These are phyloP conservation scores for Malassezia vespertilionis DNA, from an alignment of 1,284 basidiomycete species.

Conservation along the genomic window DNA sequence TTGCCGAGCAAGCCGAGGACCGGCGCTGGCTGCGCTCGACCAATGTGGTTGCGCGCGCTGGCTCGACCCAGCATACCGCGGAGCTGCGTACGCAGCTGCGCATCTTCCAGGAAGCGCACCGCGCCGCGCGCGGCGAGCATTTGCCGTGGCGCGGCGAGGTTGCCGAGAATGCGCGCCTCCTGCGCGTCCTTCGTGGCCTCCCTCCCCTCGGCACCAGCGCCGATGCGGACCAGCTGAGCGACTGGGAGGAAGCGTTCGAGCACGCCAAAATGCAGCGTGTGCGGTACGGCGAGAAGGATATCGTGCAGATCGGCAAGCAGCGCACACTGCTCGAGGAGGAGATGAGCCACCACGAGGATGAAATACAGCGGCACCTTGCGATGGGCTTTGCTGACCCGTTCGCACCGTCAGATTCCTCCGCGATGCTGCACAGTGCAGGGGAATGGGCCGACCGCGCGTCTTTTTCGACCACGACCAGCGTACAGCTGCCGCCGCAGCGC, in stretches of 20 bases:
- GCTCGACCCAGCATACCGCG: conserved; percentile 14
- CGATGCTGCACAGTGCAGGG: conserved; percentile 15
- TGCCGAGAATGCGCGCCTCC: conserved; percentile 27
- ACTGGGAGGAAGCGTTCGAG: conserved; percentile 36
- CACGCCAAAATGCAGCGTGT: conserved; percentile 27
- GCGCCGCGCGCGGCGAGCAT: conserved; percentile 27
- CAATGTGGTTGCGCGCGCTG: conserved; percentile 17
- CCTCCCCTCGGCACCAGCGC: conserved; percentile 29
- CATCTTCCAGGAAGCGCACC: conserved; percentile 10
- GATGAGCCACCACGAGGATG: conserved; percentile 30
- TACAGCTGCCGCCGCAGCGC: conserved; percentile 19
- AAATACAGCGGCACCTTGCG: conserved; percentile 10
- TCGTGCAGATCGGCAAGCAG: conserved; percentile 34
- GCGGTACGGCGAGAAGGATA: conserved; percentile 33
- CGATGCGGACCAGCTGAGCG: conserved; percentile 38
- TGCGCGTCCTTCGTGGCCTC: conserved; percentile 30
- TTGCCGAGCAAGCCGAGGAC: conserved; percentile 11
- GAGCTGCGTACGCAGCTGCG: conserved; percentile 12
- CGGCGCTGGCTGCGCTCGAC: conserved; percentile 15
- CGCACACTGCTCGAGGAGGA: conserved; percentile 36
- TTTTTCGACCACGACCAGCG: too few relatives aligned
- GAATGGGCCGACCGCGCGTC: too few relatives aligned
- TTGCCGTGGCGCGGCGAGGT: conserved; percentile 21
- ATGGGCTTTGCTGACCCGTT: not conserved
- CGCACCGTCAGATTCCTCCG: conserved; percentile 14